Base-by-base conservation (phyloP, 1,284 basidiomycete genomes). In the Ceratobasidium sp. region DNA sequence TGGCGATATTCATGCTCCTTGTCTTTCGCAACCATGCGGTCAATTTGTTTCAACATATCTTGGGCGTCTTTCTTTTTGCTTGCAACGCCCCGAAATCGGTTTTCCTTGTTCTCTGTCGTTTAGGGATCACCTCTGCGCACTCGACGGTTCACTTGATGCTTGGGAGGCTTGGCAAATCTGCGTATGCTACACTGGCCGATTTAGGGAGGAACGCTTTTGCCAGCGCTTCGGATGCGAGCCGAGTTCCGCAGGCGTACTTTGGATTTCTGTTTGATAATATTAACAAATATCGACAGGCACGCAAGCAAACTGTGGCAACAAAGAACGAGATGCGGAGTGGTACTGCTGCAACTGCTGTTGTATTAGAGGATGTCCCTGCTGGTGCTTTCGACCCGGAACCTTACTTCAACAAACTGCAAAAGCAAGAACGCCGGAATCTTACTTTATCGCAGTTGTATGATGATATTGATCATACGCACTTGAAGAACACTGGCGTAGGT, bases 61-160 rank as follows among this genome's bases (percentile, higher is more conserved):
- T 60, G 12, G 56, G 25, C 5, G 42, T 60, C 20, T 60, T 60
- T 20, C 40, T 60, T 2, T 60, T 60, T 32, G 56, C 56, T 17
- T 60, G 56, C 22, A 45, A 32, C 42, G 13, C 56, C 15, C 56
- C 31, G 6, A 60, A 60, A 29, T 15, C 38, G 8, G 56, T 60
- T 20, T 45, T 29, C 47, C 25, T 2, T 4, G 56, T 32, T n/a
- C 42, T 60, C 27, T 7, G 34, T n/a, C 56, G 56, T 7, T 10
- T 60, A n/a, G 56, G 56, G 15, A 1, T 60, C 6, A 13, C 29
- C 13, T 20, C 56, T 17, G 40, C 56, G 3, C 40, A 47, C 42
- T 5, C 15, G 13, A 60, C 56, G 3, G 25, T 60, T 3, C 40
- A 60, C 47, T 2, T 3, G 5, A n/a, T 38, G 1, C 56, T 60